Evolutionary conservation across 1,284 basidiomycete genomes (phyloP).

Genomic region (Bjerkandera adusta): DNA sequence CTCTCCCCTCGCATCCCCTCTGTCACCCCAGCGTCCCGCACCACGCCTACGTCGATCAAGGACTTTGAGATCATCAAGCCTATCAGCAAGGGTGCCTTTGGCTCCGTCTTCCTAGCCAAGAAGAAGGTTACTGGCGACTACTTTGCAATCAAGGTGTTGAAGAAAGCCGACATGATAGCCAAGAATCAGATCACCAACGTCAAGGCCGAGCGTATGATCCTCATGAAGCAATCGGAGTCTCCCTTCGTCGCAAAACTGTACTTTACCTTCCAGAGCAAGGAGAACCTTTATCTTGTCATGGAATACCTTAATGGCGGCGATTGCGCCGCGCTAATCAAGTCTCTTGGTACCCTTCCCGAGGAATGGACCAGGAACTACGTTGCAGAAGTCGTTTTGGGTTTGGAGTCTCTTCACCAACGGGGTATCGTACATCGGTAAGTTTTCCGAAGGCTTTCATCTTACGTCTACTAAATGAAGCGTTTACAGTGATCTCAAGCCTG

Average conservation of each 20-base stretch:
- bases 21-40: constrained; percentile 72
- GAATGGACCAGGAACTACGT: constrained; percentile 98
- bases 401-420: constrained; percentile 93
- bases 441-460: not conserved
- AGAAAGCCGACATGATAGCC: constrained; percentile 99
- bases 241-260: constrained; percentile 99
- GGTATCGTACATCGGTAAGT: constrained; percentile 96
- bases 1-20: constrained; percentile 90
- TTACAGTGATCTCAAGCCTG: constrained; percentile 92
- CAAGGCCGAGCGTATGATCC: constrained; percentile 98
- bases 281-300: constrained; percentile 98
- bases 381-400: constrained; percentile 92
- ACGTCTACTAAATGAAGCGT: not conserved
- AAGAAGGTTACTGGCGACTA: constrained; percentile 99
- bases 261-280: constrained; percentile 99
- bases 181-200: constrained; percentile 99
- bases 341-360: constrained; percentile 89
- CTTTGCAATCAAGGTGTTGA: constrained; percentile 98
- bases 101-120: constrained; percentile 96
- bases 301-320: constrained; percentile 98
- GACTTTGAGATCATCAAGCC: constrained; percentile 99
- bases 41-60: constrained; percentile 91
- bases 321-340: constrained; percentile 95
- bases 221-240: constrained; percentile 99
- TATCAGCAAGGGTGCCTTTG: constrained; percentile 98